Percentiles rank a stretch among this genome's conserved stretches.
Evolutionary conservation across 352 stramenopile species (phyloP).

Genomic region (Phytophthora sansomeana): DNA sequence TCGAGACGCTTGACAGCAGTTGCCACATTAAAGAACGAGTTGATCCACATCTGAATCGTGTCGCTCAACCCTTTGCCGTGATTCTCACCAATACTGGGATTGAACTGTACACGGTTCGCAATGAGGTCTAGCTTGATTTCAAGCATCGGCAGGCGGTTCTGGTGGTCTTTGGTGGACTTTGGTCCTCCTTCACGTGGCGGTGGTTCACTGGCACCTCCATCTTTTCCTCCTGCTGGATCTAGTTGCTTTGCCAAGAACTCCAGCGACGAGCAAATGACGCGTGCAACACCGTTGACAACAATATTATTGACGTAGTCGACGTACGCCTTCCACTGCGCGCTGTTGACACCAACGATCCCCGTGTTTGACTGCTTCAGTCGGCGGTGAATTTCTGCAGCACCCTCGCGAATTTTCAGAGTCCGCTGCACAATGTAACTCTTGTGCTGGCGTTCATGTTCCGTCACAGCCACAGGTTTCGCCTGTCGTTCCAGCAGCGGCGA

Average conservation of each 20-base stretch:
- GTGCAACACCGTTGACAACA: slow-evolving; percentile 94
- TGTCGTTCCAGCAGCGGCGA: slow-evolving; percentile 95
- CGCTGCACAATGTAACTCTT: slow-evolving; percentile 93
- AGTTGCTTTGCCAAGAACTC: slow-evolving; percentile 96
- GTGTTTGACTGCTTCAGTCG: slow-evolving; percentile 97
- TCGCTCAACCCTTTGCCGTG: slow-evolving; percentile 95
- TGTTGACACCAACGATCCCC: slow-evolving; percentile 93
- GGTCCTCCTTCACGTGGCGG: slow-evolving; percentile 41
- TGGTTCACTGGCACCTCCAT: slow-evolving; percentile 24
- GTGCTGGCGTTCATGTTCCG: slow-evolving; percentile 96
- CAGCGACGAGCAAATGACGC: slow-evolving; percentile 84
- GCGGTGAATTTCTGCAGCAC: slow-evolving; percentile 95
- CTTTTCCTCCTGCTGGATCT: slow-evolving; percentile 76
- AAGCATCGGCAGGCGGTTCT: slow-evolving; percentile 92
- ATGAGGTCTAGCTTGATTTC: slow-evolving; percentile 98
- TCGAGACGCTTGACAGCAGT: slow-evolving; percentile 97
- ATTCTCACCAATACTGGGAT: slow-evolving; percentile 87
- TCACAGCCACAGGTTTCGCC: slow-evolving; percentile 95
- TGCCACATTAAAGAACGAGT: slow-evolving; percentile 96
- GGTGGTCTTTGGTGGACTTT: slow-evolving; percentile 50
- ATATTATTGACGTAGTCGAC: slow-evolving; percentile 99
- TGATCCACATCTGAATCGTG: slow-evolving; percentile 97
- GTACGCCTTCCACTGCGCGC: slow-evolving; percentile 97
- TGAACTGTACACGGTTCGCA: slow-evolving; percentile 87
- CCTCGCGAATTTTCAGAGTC: slow-evolving; percentile 96